These are phyloP conservation scores for Chaetomiaceae sp. DNA, from an alignment of 2,329 filamentous ascomycete genomes.

Conservation along the genomic window DNA sequence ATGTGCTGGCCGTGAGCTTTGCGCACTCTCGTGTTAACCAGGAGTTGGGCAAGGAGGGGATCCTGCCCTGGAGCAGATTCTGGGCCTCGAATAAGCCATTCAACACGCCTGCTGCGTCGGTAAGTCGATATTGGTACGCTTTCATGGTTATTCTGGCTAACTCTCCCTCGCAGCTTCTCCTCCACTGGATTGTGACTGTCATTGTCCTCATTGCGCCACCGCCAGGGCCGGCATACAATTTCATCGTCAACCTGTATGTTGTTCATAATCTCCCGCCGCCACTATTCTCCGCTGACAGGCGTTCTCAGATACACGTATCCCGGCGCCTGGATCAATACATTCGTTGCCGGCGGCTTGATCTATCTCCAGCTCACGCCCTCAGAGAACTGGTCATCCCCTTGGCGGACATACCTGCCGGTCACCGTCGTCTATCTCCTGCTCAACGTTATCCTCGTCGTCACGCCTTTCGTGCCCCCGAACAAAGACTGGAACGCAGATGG, in stretches of 20 bases:
- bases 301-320: slow-evolving; percentile 50
- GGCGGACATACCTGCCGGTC: slow-evolving; percentile 45
- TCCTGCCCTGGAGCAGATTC: slow-evolving; percentile 57
- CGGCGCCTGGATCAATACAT: slow-evolving; percentile 47
- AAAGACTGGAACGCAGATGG: slow-evolving; percentile 41
- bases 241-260: slow-evolving; percentile 55
- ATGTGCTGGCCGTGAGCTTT: slow-evolving; percentile 56
- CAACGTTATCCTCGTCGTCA: slow-evolving; percentile 46
- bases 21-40: slow-evolving; percentile 53
- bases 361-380: slow-evolving; percentile 44
- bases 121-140: no score
- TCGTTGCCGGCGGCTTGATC: slow-evolving; percentile 45
- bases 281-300: no score
- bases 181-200: slow-evolving; percentile 61
- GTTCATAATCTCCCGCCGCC: no score
- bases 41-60: slow-evolving; percentile 62
- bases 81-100: slow-evolving; percentile 65
- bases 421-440: slow-evolving; percentile 43
- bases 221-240: slow-evolving; percentile 62
- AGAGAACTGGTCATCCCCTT: slow-evolving; percentile 48
- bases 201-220: slow-evolving; percentile 63
- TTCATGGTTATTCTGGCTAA: not conserved
- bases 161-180: slow-evolving; percentile 39
- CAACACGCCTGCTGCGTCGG: slow-evolving; percentile 52
- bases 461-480: slow-evolving; percentile 51